Evolutionary conservation across 495 filamentous ascomycete species (phyloP).

Genomic region (Xylaria grammica): DNA sequence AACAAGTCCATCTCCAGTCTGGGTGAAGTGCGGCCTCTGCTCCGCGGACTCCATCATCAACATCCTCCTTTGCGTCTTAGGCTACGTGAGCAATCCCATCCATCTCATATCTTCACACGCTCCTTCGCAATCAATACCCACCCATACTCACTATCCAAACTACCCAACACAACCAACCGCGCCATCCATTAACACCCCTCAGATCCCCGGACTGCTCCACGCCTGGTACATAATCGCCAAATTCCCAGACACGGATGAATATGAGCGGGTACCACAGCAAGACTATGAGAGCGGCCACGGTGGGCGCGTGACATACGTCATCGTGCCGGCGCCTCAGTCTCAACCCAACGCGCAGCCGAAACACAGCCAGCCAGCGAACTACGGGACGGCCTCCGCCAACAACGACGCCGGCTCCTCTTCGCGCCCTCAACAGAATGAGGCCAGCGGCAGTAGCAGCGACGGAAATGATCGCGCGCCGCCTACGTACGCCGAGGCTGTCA

Average conservation of each 20-base stretch:
- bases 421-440: conserved; percentile 31
- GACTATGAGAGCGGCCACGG: conserved; percentile 54
- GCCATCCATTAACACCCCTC: conserved; percentile 1
- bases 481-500: conserved; percentile 84
- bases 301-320: conserved; percentile 68
- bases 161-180: conserved; percentile 15
- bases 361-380: conserved; percentile 23
- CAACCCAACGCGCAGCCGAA: conserved; percentile 1
- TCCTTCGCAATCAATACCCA: too few relatives aligned
- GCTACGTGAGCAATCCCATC: conserved; percentile 59
- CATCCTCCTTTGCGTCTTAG: conserved; percentile 86
- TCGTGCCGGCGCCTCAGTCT: conserved; percentile 55
- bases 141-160: background rate
- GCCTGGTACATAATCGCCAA: conserved; percentile 98
- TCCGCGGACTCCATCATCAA: conserved; percentile 94
- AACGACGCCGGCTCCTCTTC: conserved; percentile 28
- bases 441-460: conserved; percentile 26
- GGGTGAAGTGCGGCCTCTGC: conserved; percentile 95
- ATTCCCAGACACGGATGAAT: conserved; percentile 77
- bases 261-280: conserved; percentile 61
- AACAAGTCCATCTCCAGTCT: conserved; percentile 62
- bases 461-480: conserved; percentile 60
- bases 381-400: conserved; percentile 30
- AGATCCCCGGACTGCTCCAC: conserved; percentile 88
- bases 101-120: background rate